phyloP scores from a whole-genome alignment of 257 asterid genomes.

The Fraxinus pennsylvanica region DNA sequence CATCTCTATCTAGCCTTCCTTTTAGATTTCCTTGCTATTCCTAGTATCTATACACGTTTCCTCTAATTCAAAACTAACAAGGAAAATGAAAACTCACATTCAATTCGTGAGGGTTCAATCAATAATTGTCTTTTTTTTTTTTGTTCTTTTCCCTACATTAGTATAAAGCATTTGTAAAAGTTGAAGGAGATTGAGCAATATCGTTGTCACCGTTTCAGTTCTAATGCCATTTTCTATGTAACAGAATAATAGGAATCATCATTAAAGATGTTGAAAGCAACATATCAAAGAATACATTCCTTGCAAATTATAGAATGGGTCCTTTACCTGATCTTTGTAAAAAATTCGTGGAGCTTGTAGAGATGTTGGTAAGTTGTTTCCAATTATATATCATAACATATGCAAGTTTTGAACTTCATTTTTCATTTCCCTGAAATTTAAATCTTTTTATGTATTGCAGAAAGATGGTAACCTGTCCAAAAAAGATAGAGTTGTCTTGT shows the following conservation, averaged over 20 bases:
- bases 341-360: conserved; percentile 84
- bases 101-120: not conserved
- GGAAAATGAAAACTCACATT: not conserved
- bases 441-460: conserved; percentile 46
- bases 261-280: conserved; percentile 76
- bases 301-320: conserved; percentile 74
- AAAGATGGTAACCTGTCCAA: conserved; percentile 70
- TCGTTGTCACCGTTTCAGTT: conserved; percentile 9
- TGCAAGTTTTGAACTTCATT: conserved; percentile 12
- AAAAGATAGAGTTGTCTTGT: conserved; percentile 75
- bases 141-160: conserved; percentile 1
- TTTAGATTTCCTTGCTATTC: conserved; percentile 1
- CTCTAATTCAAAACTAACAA: not conserved
- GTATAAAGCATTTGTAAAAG: not conserved
- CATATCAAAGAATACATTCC: conserved; percentile 70
- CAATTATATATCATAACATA: not conserved
- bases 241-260: conserved; percentile 78
- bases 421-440: conserved; percentile 16
- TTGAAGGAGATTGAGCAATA: not conserved
- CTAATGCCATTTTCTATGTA: conserved; percentile 34
- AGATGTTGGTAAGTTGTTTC: conserved; percentile 70
- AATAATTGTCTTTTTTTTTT: not conserved
- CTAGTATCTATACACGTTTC: not conserved
- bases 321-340: conserved; percentile 73
- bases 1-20: not conserved